phyloP scores from a whole-genome alignment of 345 rosid species.

The Nephelium lappaceum region DNA sequence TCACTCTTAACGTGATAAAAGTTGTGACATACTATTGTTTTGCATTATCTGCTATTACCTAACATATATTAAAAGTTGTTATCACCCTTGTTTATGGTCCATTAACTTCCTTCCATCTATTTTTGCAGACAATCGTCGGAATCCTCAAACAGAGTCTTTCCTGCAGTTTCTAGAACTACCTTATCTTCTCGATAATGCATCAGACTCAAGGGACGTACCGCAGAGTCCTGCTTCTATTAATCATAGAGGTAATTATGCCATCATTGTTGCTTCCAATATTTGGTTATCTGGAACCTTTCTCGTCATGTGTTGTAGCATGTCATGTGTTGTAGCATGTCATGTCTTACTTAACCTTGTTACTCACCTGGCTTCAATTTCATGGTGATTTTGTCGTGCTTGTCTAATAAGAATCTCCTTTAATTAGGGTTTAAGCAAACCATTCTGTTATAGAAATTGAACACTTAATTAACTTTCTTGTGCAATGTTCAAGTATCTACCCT shows the following conservation, averaged over 20 bases:
- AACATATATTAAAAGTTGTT: neutral
- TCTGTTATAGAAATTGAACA: no score
- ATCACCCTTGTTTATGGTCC: neutral
- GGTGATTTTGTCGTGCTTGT: no score
- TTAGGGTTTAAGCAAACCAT: no score
- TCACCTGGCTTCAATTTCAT: no score
- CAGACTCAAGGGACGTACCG: slow-evolving; percentile 41
- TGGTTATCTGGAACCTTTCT: neutral
- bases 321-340: no score
- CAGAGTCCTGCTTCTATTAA: slow-evolving; percentile 29
- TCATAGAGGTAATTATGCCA: slow-evolving; percentile 44
- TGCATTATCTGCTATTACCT: neutral
- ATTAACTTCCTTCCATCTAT: neutral
- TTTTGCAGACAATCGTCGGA: slow-evolving; percentile 55
- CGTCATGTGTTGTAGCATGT: no score
- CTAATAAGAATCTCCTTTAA: no score
- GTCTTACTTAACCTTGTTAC: no score
- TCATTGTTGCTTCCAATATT: neutral
- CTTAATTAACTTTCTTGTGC: no score
- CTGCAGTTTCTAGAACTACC: slow-evolving; percentile 84
- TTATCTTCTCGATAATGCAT: slow-evolving; percentile 64
- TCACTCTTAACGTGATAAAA: neutral
- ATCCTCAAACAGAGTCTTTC: slow-evolving; percentile 76
- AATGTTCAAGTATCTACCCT: no score
- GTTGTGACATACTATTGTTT: neutral